These are phyloP conservation scores for Anthoceros angustus DNA, from an alignment of 225 moss, liverwort and hornwort genomes.

Conservation along the genomic window DNA sequence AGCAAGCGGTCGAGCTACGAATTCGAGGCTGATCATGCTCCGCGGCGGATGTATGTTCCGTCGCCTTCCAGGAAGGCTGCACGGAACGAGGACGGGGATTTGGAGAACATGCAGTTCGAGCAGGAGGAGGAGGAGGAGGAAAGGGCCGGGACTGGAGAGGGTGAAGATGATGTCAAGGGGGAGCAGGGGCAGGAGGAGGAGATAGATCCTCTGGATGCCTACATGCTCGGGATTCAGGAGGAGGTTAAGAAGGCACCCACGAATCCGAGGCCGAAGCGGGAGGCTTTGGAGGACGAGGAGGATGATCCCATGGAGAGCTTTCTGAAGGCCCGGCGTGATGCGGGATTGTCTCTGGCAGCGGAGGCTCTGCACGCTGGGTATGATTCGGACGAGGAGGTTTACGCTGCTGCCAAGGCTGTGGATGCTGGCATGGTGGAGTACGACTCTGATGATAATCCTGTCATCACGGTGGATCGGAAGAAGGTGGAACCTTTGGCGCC, in stretches of 20 bases:
- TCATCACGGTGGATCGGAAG: slow-evolving; percentile 67
- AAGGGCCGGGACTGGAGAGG: slow-evolving; percentile 10
- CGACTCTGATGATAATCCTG: slow-evolving; percentile 95
- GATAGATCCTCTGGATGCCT: slow-evolving; percentile 90
- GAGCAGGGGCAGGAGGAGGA: slow-evolving; percentile 34
- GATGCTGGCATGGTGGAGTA: slow-evolving; percentile 84
- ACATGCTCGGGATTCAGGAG: slow-evolving; percentile 99
- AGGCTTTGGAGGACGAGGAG: slow-evolving; percentile 65
- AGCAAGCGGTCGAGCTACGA: slow-evolving; percentile 71
- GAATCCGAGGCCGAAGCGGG: slow-evolving; percentile 47
- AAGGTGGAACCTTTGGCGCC: slow-evolving; percentile 73
- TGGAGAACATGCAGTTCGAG: slow-evolving; percentile 61
- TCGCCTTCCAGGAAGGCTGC: slow-evolving; percentile 47
- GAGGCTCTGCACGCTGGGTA: slow-evolving; percentile 92
- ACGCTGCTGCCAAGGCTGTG: slow-evolving; percentile 96
- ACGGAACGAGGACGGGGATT: slow-evolving; percentile 55
- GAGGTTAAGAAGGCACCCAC: slow-evolving; percentile 85
- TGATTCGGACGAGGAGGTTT: slow-evolving; percentile 95
- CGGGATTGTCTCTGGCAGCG: slow-evolving; percentile 86
- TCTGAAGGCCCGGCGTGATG: slow-evolving; percentile 68
- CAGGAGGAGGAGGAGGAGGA: slow-evolving; percentile 26
- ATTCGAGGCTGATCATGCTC: slow-evolving; percentile 53
- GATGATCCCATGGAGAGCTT: slow-evolving; percentile 98
- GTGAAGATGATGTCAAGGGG: neutral
- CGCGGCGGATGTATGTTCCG: slow-evolving; percentile 61